These are phyloP conservation scores for Avena sativa DNA, from an alignment of 176 grass and related monocot species.

Conservation along the genomic window DNA sequence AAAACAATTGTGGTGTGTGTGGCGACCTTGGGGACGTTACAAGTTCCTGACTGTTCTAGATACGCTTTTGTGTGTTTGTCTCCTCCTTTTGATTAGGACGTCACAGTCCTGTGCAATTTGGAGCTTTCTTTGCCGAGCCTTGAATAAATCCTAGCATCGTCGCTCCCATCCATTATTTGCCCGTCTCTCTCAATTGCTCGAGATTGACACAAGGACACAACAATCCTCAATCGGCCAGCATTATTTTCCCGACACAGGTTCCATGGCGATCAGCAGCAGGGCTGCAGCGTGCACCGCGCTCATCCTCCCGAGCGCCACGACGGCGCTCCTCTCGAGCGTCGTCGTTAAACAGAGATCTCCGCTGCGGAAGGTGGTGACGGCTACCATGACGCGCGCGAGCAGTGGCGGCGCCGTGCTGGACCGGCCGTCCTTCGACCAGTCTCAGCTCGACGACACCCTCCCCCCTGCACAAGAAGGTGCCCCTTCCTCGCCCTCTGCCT, in stretches of 20 bases:
- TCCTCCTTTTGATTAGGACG: background rate
- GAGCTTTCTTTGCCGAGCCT: conserved; percentile 6
- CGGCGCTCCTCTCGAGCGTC: background rate
- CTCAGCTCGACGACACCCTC: conserved; percentile 58
- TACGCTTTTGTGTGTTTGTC: background rate
- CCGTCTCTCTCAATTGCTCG: background rate
- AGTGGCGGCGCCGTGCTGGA: conserved; percentile 60
- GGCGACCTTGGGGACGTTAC: background rate
- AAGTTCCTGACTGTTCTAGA: background rate
- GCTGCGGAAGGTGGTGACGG: background rate
- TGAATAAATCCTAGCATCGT: conserved; percentile 43
- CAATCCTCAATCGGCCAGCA: background rate
- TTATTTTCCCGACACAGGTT: background rate
- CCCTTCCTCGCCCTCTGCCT: background rate
- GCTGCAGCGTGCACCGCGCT: conserved; percentile 45
- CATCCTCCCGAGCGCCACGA: conserved; percentile 13
- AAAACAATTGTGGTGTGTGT: background rate
- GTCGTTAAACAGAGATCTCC: background rate
- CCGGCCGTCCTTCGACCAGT: conserved; percentile 62
- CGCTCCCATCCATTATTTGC: background rate
- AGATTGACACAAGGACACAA: background rate
- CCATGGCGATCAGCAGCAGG: conserved; percentile 53
- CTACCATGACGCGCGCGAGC: background rate
- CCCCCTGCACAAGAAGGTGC: conserved; percentile 66
- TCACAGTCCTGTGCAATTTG: background rate